These are phyloP conservation scores for Naematelia encephala DNA, from an alignment of 768 basidiomycete genomes.

Conservation along the genomic window DNA sequence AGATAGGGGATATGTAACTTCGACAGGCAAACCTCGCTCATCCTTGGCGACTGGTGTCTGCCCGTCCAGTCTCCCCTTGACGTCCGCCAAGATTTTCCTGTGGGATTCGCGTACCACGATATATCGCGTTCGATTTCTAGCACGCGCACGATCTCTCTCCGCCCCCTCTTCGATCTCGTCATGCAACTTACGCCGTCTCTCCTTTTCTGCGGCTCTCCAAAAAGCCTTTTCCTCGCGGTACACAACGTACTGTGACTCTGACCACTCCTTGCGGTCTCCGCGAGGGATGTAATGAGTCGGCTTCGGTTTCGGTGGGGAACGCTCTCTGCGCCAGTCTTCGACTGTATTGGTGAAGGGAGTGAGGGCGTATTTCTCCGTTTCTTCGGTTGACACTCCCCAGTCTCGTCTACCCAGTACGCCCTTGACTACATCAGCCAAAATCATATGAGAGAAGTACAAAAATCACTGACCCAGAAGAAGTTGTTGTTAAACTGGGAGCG, in stretches of 20 bases:
- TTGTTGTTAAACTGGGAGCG: constrained; percentile 17
- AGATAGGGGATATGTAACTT: not conserved
- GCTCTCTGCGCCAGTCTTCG: not conserved
- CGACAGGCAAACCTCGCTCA: constrained; percentile 5
- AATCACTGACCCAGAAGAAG: constrained; percentile 23
- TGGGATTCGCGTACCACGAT: not conserved
- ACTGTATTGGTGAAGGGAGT: not conserved
- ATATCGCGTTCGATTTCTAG: not conserved
- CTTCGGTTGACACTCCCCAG: not conserved
- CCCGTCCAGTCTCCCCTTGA: constrained; percentile 5
- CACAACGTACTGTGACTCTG: constrained; percentile 17
- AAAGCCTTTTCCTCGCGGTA: constrained; percentile 26
- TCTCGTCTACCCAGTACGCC: not conserved
- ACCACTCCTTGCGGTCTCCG: constrained; percentile 17
- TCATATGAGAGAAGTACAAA: not conserved
- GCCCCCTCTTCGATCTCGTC: not conserved
- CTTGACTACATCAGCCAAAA: not conserved
- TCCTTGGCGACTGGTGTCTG: constrained; percentile 9
- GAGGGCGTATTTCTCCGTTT: not conserved
- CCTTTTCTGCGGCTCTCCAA: not conserved
- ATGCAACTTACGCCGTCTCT: not conserved
- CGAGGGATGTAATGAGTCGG: constrained; percentile 14
- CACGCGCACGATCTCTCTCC: not conserved
- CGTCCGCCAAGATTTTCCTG: constrained; percentile 5
- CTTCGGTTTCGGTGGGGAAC: not conserved